Evolutionary conservation across 352 stramenopile genomes (phyloP), one percentile per base, ranked within the genome.

Genomic region (Pythium chondricola): DNA sequence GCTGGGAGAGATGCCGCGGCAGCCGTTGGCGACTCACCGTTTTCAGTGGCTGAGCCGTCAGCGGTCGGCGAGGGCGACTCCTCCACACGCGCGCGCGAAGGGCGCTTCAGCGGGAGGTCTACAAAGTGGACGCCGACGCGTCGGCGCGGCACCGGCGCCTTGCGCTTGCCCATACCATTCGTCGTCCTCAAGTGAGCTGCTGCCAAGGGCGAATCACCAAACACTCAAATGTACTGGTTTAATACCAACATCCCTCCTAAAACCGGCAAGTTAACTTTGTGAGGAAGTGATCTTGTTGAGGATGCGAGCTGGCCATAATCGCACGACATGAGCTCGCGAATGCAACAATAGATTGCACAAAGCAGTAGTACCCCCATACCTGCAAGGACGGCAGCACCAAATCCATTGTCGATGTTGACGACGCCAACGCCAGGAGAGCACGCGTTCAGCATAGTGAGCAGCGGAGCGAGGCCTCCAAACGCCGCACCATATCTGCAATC

Each of bases 341-440:
- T 41, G n/a, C 8, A 7, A 21, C 8, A 6, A 29, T 6, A 44
- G 10, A 33, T 14, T 6, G 14, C 22, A 36, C 21, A 0, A 3
- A 39, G 13, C 18, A 39, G 14, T 3, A 30, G 46, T 21, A 39
- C 1, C 3, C 11, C 33, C 56, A 51, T 58, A 93, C 82, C 75
- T 67, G 94, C 96, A 22, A 97, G 83, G 1, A 96, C 92, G 8
- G 95, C 96, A 4, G 91, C 96, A 6, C 95, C 95, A 70, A 99
- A 98, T 29, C 96, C 96, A 61, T 99, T 99, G 69, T 99, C 96
- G 53, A 99, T 98, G 65, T 99, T 99, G n/a, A 98, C 93, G 31
- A 98, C 94, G n/a, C 88, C 90, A 2, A 99, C 94, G n/a, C 96
- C 96, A 13, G 96, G 96, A 35, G 92, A 96, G 62, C 95, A 99